Base-by-base conservation (phyloP, 2,329 filamentous ascomycete species). In the Exophiala spinifera region DNA sequence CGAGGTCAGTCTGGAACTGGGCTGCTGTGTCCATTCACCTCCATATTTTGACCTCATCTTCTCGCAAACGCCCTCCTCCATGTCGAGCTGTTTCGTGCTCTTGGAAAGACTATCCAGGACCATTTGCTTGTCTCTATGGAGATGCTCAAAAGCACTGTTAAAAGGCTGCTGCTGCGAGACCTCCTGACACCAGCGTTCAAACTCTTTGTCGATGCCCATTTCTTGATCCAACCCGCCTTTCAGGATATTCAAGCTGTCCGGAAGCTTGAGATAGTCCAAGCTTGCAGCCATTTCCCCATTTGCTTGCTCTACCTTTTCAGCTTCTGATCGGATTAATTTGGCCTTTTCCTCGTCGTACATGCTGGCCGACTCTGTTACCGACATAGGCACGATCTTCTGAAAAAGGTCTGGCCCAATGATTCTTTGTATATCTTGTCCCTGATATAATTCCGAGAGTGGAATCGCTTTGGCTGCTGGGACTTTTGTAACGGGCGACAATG, bases 31-130 rank as follows among this genome's bases (percentile, higher is more conserved):
- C 94, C 94, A 99, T 51, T 97, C 92, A 23, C 80, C 81, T 51
- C 92, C 91, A 69, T 97, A 97, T 70, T 99, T 99, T 11, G 91
- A 95, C 44, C 94, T 84, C 94, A 99, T 99, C 77, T 97, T 99
- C 71, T 99, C 94, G 69, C 94, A 99, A 0, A 97, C 89, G 52
- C 89, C 95, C 73, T 97, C 95, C 70, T 99, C 94, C 84, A 94
- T 91, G 63, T 99, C 94, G 39, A 99, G 75, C 65, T 95, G 88
- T 69, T 95, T 95, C 51, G 86, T 85, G 64, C 89, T 89, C 53
- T 82, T 83, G 53, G 96, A 91, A 52, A 99, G 72, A 2, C 84
- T 81, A 2, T 79, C 77, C 21, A 89, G 70, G 11, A 96, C 88
- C 1, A 82, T 79, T 15, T 88, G 82, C 70, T 92, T 95, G 64